phyloP scores from a whole-genome alignment of 202 grass and related monocot genomes.

The Schoenoplectus tabernaemontani region DNA sequence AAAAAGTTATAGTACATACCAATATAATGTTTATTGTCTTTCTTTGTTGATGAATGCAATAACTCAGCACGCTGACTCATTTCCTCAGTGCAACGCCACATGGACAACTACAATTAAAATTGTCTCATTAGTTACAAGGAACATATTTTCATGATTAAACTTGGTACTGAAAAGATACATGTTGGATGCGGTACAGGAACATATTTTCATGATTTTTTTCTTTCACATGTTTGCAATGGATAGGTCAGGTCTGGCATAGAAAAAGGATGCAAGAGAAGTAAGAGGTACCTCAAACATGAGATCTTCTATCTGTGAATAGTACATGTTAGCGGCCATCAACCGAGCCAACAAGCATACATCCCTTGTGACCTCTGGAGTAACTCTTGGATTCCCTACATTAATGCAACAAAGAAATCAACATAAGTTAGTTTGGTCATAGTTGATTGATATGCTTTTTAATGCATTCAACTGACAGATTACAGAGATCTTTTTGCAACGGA shows the following conservation, averaged over 20 bases:
- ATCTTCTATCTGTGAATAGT: conserved; percentile 94
- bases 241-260: neutral
- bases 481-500: neutral
- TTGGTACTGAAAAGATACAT: neutral
- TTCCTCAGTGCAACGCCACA: conserved; percentile 89
- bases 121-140: neutral
- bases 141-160: no score
- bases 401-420: conserved; percentile 10
- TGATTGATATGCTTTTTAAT: neutral
- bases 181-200: neutral
- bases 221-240: neutral
- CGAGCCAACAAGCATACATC: conserved; percentile 95
- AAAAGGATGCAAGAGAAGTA: neutral
- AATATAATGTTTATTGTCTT: conserved; percentile 94
- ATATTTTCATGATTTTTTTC: neutral
- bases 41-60: conserved; percentile 66
- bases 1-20: conserved; percentile 35
- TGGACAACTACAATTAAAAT: conserved; percentile 60
- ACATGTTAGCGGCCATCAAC: conserved; percentile 88
- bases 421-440: neutral
- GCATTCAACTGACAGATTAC: neutral
- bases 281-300: conserved; percentile 89
- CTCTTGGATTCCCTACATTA: conserved; percentile 90
- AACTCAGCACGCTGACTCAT: conserved; percentile 53
- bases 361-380: conserved; percentile 96